A percentile compares a stretch with the other conserved stretches of the same genome.
phyloP scores from a whole-genome alignment of 768 basidiomycete species.

The Glaciozyma martinii region DNA sequence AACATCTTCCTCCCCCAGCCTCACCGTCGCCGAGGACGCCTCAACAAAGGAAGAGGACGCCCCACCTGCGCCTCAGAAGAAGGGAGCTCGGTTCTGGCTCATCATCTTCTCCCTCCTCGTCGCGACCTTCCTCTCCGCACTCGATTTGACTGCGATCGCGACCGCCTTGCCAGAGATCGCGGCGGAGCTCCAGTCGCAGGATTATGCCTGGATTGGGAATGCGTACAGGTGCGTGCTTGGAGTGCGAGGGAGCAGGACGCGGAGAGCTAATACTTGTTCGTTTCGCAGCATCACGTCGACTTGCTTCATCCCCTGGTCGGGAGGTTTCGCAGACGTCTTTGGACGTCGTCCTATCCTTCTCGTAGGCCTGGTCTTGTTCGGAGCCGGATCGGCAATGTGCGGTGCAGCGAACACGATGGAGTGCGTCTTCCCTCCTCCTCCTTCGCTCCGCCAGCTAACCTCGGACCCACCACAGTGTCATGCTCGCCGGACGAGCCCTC shows the following conservation, averaged over 20 bases:
- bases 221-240: background rate
- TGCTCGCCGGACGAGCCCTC: slow-evolving; percentile 44
- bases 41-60: no score
- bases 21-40: no score
- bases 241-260: background rate
- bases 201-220: slow-evolving; percentile 2
- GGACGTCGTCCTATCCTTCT: slow-evolving; percentile 32
- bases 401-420: slow-evolving; percentile 44
- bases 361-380: slow-evolving; percentile 2
- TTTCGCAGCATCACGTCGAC: background rate
- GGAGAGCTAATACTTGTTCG: background rate
- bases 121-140: slow-evolving; percentile 3
- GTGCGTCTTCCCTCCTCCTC: background rate
- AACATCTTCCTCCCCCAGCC: no score
- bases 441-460: background rate
- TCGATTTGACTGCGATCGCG: background rate
- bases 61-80: background rate
- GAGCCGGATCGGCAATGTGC: slow-evolving; percentile 44
- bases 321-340: slow-evolving; percentile 43
- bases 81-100: background rate
- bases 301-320: slow-evolving; percentile 27
- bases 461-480: slow-evolving; percentile 3
- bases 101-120: background rate
- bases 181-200: background rate
- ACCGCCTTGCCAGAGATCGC: slow-evolving; percentile 1